Percentiles rank a stretch among this genome's conserved stretches.
These are phyloP conservation scores for Remersonia thermophila DNA, from an alignment of 2,329 filamentous ascomycete genomes.

Conservation along the genomic window DNA sequence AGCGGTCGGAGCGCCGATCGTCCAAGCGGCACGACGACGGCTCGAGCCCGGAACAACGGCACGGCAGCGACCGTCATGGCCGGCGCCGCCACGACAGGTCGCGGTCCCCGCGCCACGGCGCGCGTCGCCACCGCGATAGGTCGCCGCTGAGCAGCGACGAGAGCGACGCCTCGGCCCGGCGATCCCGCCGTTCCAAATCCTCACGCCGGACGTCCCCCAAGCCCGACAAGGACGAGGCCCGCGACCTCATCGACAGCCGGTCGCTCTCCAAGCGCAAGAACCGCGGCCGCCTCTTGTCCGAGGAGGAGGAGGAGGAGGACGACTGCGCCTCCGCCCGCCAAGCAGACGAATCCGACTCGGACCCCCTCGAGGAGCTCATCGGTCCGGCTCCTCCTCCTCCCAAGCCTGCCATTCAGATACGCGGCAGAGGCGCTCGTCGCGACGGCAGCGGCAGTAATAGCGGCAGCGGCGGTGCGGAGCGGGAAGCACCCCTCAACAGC, in stretches of 20 bases:
- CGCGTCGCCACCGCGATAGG: constrained; percentile 11
- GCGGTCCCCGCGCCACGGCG: constrained; percentile 9
- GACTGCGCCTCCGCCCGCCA: background rate
- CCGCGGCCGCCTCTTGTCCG: constrained; percentile 6
- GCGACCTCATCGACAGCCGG: constrained; percentile 7
- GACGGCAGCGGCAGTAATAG: too few relatives aligned
- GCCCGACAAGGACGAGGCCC: constrained; percentile 2
- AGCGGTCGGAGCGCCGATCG: constrained; percentile 3
- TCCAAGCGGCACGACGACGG: constrained; percentile 2
- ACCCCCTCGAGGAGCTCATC: constrained; percentile 64
- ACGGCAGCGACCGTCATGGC: background rate
- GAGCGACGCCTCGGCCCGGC: constrained; percentile 4
- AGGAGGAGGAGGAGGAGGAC: constrained; percentile 6
- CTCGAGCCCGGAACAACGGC: too few relatives aligned
- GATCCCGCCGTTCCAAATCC: constrained; percentile 9
- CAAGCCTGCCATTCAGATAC: constrained; percentile 41
- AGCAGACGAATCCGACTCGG: too few relatives aligned
- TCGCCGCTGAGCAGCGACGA: constrained; percentile 11
- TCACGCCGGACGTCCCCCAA: constrained; percentile 1
- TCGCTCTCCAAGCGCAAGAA: constrained; percentile 6
- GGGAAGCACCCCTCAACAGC: too few relatives aligned
- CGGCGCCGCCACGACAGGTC: constrained; percentile 8
- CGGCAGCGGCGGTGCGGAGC: too few relatives aligned
- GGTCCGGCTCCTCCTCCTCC: constrained; percentile 52
- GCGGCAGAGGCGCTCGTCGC: constrained; percentile 52